phyloP scores from a whole-genome alignment of 108 stramenopile genomes.

The Cyclostephanos tholiformis region DNA sequence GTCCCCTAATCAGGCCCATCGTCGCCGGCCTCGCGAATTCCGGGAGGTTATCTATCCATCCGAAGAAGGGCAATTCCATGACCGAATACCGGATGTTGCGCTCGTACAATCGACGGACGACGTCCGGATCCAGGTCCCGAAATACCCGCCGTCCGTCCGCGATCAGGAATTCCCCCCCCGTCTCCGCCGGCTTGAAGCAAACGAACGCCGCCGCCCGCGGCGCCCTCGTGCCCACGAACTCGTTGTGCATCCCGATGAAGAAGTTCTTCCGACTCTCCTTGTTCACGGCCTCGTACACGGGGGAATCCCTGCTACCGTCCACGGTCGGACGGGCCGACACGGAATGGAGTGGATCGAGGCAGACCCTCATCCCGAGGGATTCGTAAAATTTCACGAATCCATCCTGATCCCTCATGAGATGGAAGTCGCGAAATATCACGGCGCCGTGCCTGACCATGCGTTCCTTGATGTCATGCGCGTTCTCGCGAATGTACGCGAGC shows the following conservation, averaged over 20 bases:
- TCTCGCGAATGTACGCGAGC: slow-evolving; percentile 62
- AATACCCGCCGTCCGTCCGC: slow-evolving; percentile 85
- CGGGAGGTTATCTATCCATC: slow-evolving; percentile 78
- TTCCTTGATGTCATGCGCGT: slow-evolving; percentile 74
- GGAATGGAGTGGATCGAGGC: slow-evolving; percentile 87
- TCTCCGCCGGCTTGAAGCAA: slow-evolving; percentile 90
- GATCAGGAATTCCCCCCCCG: slow-evolving; percentile 89
- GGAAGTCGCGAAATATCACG: slow-evolving; percentile 83
- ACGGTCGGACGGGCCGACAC: slow-evolving; percentile 86
- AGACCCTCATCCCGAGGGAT: slow-evolving; percentile 82
- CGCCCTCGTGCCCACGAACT: slow-evolving; percentile 89
- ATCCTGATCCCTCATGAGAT: slow-evolving; percentile 80
- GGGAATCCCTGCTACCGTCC: slow-evolving; percentile 77
- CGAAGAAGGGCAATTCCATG: slow-evolving; percentile 92
- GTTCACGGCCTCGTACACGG: slow-evolving; percentile 91
- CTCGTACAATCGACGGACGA: slow-evolving; percentile 79
- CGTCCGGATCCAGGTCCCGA: slow-evolving; percentile 69
- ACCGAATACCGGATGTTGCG: slow-evolving; percentile 84
- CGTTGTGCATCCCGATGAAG: slow-evolving; percentile 95
- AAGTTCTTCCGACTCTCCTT: slow-evolving; percentile 91
- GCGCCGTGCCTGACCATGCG: slow-evolving; percentile 74
- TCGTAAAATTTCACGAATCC: slow-evolving; percentile 83
- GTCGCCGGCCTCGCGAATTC: slow-evolving; percentile 57
- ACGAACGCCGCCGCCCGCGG: slow-evolving; percentile 90
- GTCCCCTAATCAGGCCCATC: slow-evolving; percentile 69